Evolutionary conservation across 805 yeast species (phyloP).

Genomic region (Yarrowia sp.): DNA sequence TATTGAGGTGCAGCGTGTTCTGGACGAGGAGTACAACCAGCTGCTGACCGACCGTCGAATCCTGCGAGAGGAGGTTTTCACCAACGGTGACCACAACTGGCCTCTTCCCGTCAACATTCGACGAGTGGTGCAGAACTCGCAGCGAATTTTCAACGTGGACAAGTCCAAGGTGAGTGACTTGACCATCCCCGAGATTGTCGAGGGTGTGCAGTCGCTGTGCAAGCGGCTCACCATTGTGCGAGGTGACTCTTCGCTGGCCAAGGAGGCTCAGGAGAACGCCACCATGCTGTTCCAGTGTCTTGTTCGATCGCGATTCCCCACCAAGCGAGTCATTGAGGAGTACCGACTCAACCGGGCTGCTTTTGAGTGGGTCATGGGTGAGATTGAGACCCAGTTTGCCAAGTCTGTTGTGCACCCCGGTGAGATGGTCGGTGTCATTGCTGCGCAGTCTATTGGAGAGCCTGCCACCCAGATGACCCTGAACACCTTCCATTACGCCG

Average conservation of each 20-base stretch:
- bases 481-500: slow-evolving; percentile 97
- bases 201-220: slow-evolving; percentile 72
- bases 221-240: slow-evolving; percentile 76
- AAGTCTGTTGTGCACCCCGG: slow-evolving; percentile 94
- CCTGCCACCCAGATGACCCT: slow-evolving; percentile 99
- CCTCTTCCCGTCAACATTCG: slow-evolving; percentile 97
- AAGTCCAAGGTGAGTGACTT: slow-evolving; percentile 89
- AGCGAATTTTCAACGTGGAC: slow-evolving; percentile 94
- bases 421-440: slow-evolving; percentile 97
- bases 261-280: slow-evolving; percentile 93
- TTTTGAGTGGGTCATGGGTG: slow-evolving; percentile 95
- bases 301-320: slow-evolving; percentile 88
- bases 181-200: slow-evolving; percentile 79
- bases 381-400: slow-evolving; percentile 90
- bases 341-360: slow-evolving; percentile 83
- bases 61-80: slow-evolving; percentile 80
- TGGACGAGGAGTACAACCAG: slow-evolving; percentile 87
- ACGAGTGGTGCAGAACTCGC: slow-evolving; percentile 96
- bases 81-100: slow-evolving; percentile 95
- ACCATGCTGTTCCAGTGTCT: slow-evolving; percentile 88
- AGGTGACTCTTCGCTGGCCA: slow-evolving; percentile 73
- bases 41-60: slow-evolving; percentile 76
- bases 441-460: slow-evolving; percentile 98
- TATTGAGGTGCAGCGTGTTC: slow-evolving; percentile 74
- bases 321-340: slow-evolving; percentile 91